Conservation (phyloP, 495 filamentous ascomycete genomes). For the Chaetomium fimeti region DNA sequence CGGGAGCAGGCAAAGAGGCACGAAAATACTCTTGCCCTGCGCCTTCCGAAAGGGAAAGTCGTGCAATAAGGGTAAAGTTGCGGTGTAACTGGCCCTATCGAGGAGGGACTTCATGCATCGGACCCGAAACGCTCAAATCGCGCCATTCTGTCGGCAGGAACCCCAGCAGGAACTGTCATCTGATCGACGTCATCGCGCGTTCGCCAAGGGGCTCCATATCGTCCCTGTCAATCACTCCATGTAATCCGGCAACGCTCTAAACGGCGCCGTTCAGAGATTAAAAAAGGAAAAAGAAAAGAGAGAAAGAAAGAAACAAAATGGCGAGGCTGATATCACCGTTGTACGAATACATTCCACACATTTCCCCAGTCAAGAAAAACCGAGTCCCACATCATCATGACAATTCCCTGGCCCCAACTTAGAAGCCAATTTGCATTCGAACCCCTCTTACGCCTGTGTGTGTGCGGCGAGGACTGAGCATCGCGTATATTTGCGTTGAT, state of each 20-base stretch:
- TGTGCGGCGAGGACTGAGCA: no score
- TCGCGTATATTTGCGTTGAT: no score
- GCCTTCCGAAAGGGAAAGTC: neutral
- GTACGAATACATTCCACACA: no score
- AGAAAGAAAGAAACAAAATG: neutral
- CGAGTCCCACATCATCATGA: no score
- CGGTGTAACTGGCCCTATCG: neutral
- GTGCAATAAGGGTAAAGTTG: neutral
- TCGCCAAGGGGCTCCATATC: neutral
- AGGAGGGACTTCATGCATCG: neutral
- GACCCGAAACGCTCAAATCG: neutral
- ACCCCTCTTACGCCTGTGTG: no score
- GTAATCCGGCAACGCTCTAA: neutral
- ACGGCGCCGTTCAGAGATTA: neutral
- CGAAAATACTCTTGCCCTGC: neutral
- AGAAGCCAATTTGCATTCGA: no score
- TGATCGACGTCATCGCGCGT: conserved; percentile 12
- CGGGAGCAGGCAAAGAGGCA: neutral
- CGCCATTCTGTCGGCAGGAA: neutral
- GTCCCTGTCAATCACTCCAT: conserved; percentile 5
- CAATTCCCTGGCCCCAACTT: no score
- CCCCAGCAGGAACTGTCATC: neutral
- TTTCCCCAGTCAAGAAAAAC: no score
- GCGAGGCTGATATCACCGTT: no score
- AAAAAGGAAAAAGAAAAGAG: neutral